Evolutionary conservation across 1,139 yeast species (phyloP), one percentile per base, ranked within the genome.

Genomic region (Nematodospora anomalae): DNA sequence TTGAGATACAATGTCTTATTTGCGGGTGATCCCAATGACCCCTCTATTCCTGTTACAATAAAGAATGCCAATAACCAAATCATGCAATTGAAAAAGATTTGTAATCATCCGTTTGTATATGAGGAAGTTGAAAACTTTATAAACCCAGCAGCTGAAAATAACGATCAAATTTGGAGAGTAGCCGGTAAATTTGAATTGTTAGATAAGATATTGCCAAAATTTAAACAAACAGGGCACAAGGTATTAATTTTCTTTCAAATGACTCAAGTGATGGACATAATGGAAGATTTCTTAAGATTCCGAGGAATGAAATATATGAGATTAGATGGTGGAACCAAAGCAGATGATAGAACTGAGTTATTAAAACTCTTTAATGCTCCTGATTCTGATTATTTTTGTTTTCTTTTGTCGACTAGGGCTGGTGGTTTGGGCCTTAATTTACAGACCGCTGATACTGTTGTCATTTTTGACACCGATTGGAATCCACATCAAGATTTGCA

Each of bases 21-120:
- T 52, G 74, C 82, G 30, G 82, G 83, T 40, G 81, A 76, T 44
- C 65, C 67, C 5, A 53, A 54, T 29, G 67, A 67, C 32, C 62
- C 73, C 45, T 54, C 51, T 31, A 66, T 75, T 38, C 71, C 73
- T 35, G 66, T 74, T 9, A 80, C 83, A 20, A 76, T 90, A 43
- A 87, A 90, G 67, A 90, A 95, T 41, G 80, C 88, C 51, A 88
- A 89, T 57, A 88, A 89, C 55, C 89, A 89, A 56, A 79, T 92
- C 39, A 92, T 92, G 98, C 98, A 92, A 63, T 72, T 92, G 62
- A 79, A 96, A 53, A 92, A 92, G 61, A 89, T 92, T 50, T 92
- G 97, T 68, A 92, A 92, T 58, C 98, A 92, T 68, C 98, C 98
- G 1, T 92, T 84, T 67, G 97, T 92, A 11, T 92, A 88, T 61